A percentile compares a stretch with the other conserved stretches of the same genome.
Conservation (phyloP, 2,329 filamentous ascomycete genomes). For the Phyllosticta citrichinensis region DNA sequence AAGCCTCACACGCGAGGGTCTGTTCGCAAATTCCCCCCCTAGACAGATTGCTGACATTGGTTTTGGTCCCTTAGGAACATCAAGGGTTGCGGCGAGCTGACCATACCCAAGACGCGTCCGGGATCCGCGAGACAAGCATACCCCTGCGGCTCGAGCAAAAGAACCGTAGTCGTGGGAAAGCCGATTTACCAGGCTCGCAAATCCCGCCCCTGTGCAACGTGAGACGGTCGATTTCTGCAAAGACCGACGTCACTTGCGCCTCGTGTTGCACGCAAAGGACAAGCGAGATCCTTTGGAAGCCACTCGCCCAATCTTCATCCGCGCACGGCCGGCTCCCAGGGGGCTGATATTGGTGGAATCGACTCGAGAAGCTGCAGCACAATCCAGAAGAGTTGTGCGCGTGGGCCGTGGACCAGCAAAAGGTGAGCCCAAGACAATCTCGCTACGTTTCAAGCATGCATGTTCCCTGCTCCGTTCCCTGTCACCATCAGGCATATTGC, state of each 20-base stretch:
- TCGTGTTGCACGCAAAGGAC: conserved; percentile 2
- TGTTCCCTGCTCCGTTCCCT: conserved; percentile 4
- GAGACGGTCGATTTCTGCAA: conserved; percentile 2
- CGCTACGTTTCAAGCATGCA: conserved; percentile 9
- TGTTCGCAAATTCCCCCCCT: no score
- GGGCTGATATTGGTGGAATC: conserved; percentile 3
- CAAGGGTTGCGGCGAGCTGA: conserved; percentile 1
- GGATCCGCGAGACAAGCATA: background rate
- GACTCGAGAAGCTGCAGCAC: conserved; percentile 4
- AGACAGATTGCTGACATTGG: background rate
- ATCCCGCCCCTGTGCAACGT: conserved; percentile 9
- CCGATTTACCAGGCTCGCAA: conserved; percentile 1
- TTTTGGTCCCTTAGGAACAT: background rate
- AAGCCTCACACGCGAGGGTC: background rate
- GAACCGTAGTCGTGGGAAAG: background rate
- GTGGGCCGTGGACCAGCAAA: conserved; percentile 5
- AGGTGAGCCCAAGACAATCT: conserved; percentile 10
- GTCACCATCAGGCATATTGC: conserved; percentile 2
- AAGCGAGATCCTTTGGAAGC: background rate
- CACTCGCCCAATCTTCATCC: conserved; percentile 8
- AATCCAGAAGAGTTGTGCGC: conserved; percentile 3
- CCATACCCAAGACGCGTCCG: background rate
- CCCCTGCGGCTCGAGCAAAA: conserved; percentile 8
- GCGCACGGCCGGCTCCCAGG: conserved; percentile 1
- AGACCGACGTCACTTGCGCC: conserved; percentile 11